Percentiles rank a stretch among this genome's conserved stretches.
phyloP scores from a whole-genome alignment of 495 filamentous ascomycete species.

The Xylaria venustula region DNA sequence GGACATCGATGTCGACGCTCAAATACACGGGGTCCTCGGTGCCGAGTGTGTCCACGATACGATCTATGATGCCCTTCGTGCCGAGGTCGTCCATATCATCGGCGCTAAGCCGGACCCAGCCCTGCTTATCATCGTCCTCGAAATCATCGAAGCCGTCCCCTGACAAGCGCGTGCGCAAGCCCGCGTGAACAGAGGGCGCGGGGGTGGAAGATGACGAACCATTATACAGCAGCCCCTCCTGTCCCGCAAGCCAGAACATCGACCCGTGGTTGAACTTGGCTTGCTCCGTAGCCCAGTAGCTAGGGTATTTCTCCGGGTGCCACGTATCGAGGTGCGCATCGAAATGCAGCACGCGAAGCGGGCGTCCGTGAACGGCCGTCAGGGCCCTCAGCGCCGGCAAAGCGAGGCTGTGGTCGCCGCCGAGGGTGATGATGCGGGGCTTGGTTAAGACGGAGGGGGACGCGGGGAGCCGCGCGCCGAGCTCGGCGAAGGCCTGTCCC shows the following conservation, averaged over 20 bases:
- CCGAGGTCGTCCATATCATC: constrained; percentile 73
- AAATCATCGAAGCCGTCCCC: constrained; percentile 67
- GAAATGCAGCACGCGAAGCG: constrained; percentile 79
- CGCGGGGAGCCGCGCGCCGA: constrained; percentile 35
- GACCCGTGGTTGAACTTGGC: constrained; percentile 77
- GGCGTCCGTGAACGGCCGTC: constrained; percentile 65
- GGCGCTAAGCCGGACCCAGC: constrained; percentile 62
- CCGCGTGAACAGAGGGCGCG: constrained; percentile 70
- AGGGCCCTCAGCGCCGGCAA: constrained; percentile 73
- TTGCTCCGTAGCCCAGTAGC: constrained; percentile 68
- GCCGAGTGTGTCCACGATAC: constrained; percentile 58
- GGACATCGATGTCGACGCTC: constrained; percentile 73
- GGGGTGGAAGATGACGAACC: constrained; percentile 46
- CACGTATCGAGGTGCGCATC: constrained; percentile 82
- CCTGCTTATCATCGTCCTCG: constrained; percentile 60
- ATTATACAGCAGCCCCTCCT: constrained; percentile 64
- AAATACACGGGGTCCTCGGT: constrained; percentile 66
- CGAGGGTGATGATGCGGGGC: constrained; percentile 73
- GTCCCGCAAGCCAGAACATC: constrained; percentile 81
- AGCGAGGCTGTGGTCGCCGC: constrained; percentile 79
- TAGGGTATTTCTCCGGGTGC: constrained; percentile 76
- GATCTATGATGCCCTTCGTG: constrained; percentile 54
- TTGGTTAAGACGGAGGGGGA: constrained; percentile 32
- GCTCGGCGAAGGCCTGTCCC: constrained; percentile 64
- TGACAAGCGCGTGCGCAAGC: constrained; percentile 68